Evolutionary conservation across 2,329 filamentous ascomycete genomes (phyloP).

Genomic region (Alternaria incomplexa): DNA sequence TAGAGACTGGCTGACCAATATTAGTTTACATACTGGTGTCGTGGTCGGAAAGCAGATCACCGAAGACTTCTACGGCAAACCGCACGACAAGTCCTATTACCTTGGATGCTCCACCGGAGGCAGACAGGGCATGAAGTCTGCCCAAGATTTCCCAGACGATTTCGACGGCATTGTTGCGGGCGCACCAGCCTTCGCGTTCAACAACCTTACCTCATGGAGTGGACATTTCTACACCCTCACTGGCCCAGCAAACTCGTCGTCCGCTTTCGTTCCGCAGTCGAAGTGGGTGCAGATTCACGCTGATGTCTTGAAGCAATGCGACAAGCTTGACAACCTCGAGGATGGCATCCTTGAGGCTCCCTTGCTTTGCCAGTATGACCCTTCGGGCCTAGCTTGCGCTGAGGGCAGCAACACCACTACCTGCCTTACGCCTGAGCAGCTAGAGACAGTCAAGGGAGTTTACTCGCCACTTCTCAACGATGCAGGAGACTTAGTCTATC

Average conservation of each 20-base stretch:
- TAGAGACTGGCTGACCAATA: background rate
- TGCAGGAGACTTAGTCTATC: constrained; percentile 56
- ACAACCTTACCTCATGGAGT: constrained; percentile 44
- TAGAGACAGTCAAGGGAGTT: constrained; percentile 52
- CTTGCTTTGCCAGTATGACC: constrained; percentile 52
- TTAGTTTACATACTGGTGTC: constrained; percentile 40
- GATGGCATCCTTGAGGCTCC: constrained; percentile 59
- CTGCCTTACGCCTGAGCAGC: constrained; percentile 55
- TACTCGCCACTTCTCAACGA: constrained; percentile 52
- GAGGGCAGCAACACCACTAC: constrained; percentile 39
- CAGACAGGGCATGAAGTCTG: constrained; percentile 45
- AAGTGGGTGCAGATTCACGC: constrained; percentile 51
- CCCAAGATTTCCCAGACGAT: constrained; percentile 43
- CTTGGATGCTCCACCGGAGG: constrained; percentile 48
- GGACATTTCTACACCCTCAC: constrained; percentile 39
- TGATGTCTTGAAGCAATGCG: constrained; percentile 58
- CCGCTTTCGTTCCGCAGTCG: constrained; percentile 48
- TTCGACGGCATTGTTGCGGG: constrained; percentile 49
- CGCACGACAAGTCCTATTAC: constrained; percentile 51
- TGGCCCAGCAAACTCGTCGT: constrained; percentile 36
- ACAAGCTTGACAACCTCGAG: constrained; percentile 55
- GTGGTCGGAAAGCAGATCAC: constrained; percentile 50
- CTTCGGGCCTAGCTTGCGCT: constrained; percentile 48
- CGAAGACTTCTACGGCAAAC: constrained; percentile 49
- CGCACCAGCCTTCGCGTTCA: constrained; percentile 42